Conservation (phyloP, 345 rosid species). For the Citrus mangshanensis region DNA sequence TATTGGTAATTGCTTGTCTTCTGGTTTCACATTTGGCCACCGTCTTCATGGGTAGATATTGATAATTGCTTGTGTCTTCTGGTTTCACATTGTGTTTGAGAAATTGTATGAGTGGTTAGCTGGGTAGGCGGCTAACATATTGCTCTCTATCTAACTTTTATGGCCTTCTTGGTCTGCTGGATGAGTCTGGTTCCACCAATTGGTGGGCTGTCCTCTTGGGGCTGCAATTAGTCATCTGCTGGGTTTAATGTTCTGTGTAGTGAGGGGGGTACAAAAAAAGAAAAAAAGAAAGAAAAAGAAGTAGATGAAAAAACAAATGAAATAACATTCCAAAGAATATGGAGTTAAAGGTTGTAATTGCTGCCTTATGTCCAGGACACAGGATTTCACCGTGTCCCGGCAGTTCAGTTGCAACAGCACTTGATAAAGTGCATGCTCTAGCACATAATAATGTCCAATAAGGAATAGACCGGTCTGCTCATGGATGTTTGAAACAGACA, state of each 20-base stretch:
- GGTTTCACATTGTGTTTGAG: constrained; percentile 16
- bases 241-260: not conserved
- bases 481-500: constrained; percentile 5
- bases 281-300: not conserved
- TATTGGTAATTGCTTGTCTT: constrained; percentile 4
- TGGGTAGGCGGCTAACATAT: constrained; percentile 12
- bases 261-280: not conserved
- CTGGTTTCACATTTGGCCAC: not conserved
- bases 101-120: constrained; percentile 9
- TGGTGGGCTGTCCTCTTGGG: constrained; percentile 6
- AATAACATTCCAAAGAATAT: not conserved
- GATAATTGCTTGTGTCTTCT: constrained; percentile 5
- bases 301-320: not conserved
- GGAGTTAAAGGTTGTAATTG: not conserved
- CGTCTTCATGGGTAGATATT: constrained; percentile 40
- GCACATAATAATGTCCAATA: not conserved
- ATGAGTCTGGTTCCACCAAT: not conserved
- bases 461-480: not conserved
- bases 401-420: not conserved
- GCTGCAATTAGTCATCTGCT: constrained; percentile 2
- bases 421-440: not conserved
- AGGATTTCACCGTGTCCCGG: not conserved
- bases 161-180: constrained; percentile 7
- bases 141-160: constrained; percentile 7
- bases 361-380: not conserved